These are phyloP conservation scores for Arabidopsis suecica DNA, from an alignment of 345 rosid species.

Conservation along the genomic window DNA sequence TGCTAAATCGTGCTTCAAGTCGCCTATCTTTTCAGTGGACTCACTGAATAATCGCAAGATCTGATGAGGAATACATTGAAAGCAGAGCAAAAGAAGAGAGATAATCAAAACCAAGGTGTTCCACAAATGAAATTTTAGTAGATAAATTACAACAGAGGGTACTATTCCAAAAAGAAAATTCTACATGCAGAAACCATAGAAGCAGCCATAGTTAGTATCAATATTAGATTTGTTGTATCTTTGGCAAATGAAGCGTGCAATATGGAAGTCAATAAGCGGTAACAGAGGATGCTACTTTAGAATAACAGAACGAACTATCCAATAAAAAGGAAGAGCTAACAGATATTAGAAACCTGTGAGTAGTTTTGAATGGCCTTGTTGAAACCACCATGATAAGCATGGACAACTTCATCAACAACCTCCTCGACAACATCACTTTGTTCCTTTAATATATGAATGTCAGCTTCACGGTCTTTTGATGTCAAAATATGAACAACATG, in stretches of 20 bases:
- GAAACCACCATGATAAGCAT: constrained; percentile 95
- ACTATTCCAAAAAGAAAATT: neutral
- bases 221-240: neutral
- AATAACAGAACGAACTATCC: neutral
- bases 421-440: constrained; percentile 96
- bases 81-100: constrained; percentile 22
- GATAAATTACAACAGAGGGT: neutral
- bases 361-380: constrained; percentile 99
- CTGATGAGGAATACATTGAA: constrained; percentile 52
- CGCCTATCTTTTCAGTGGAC: constrained; percentile 77
- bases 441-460: constrained; percentile 74
- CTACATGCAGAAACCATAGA: constrained; percentile 24
- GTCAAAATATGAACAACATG: constrained; percentile 96
- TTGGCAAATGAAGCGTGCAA: neutral
- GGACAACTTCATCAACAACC: constrained; percentile 99
- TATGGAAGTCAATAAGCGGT: constrained; percentile 3
- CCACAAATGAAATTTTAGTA: constrained; percentile 22
- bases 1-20: constrained; percentile 82
- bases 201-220: constrained; percentile 8
- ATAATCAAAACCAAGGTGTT: constrained; percentile 32
- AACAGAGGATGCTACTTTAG: constrained; percentile 19
- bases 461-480: constrained; percentile 92
- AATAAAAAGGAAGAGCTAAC: constrained; percentile 11
- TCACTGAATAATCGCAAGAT: constrained; percentile 94
- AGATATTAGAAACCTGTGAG: constrained; percentile 73